Evolutionary conservation across 257 asterid genomes (phyloP).

Genomic region (Pogostemon cablin): DNA sequence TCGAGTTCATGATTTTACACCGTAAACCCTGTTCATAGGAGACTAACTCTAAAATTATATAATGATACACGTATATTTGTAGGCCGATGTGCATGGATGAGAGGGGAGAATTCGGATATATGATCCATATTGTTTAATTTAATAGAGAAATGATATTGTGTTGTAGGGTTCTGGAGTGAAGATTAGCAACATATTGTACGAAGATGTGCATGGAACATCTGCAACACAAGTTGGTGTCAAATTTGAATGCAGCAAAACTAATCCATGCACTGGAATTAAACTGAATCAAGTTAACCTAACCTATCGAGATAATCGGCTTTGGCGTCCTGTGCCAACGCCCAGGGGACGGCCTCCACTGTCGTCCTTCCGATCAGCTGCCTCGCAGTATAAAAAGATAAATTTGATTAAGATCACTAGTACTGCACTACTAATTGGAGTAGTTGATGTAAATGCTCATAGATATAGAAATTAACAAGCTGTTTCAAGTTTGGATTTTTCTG

Average conservation of each 20-base stretch:
- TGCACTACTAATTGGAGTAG: too few relatives aligned
- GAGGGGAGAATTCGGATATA: too few relatives aligned
- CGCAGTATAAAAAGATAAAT: background rate
- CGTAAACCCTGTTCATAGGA: too few relatives aligned
- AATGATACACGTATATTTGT: too few relatives aligned
- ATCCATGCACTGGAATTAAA: constrained; percentile 38
- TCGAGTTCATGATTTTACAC: too few relatives aligned
- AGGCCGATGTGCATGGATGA: too few relatives aligned
- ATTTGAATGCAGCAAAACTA: constrained; percentile 40
- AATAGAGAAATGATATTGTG: too few relatives aligned
- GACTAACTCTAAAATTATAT: too few relatives aligned
- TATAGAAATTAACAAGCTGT: too few relatives aligned
- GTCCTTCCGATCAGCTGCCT: constrained; percentile 22
- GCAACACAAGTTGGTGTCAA: constrained; percentile 40
- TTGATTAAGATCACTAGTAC: background rate
- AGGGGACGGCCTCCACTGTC: constrained; percentile 25
- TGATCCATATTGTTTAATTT: background rate
- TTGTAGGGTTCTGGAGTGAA: constrained; percentile 41
- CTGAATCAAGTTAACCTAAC: constrained; percentile 35
- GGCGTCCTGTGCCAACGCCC: constrained; percentile 33
- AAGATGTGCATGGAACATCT: constrained; percentile 52
- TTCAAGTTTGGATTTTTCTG: too few relatives aligned
- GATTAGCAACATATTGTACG: constrained; percentile 38
- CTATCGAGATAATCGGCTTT: constrained; percentile 29
- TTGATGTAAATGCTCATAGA: too few relatives aligned